phyloP scores from a whole-genome alignment of 2,329 filamentous ascomycete species.

The Dryadomyces quercivorus region DNA sequence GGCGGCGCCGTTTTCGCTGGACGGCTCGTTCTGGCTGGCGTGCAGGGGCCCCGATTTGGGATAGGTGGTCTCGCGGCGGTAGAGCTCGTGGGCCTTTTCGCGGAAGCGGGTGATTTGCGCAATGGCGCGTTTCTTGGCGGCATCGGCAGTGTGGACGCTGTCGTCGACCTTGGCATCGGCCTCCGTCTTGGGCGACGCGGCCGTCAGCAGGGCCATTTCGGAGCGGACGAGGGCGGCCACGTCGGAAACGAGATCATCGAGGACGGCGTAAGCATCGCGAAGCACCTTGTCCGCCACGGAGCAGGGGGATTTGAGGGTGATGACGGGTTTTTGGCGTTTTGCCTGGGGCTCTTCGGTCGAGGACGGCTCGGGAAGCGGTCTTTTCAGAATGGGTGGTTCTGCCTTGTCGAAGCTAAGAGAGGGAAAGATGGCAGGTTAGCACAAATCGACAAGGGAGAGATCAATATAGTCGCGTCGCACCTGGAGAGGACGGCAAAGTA shows the following conservation, averaged over 20 bases:
- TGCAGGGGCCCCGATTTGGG: conserved; percentile 23
- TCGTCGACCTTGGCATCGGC: not conserved
- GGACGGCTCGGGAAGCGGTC: conserved; percentile 32
- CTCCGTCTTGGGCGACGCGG: conserved; percentile 15
- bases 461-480: conserved; percentile 18
- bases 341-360: conserved; percentile 38
- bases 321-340: conserved; percentile 48
- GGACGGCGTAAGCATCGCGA: conserved; percentile 38
- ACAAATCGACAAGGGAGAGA: not conserved
- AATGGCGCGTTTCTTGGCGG: conserved; percentile 22
- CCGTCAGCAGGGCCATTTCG: conserved; percentile 35
- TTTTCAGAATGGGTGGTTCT: conserved; percentile 41
- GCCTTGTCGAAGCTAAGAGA: conserved; percentile 37
- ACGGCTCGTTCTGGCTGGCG: not conserved
- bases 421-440: conserved; percentile 15
- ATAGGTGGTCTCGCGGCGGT: conserved; percentile 47
- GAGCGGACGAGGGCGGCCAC: conserved; percentile 22
- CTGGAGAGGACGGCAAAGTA: conserved; percentile 29
- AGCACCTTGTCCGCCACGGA: conserved; percentile 42
- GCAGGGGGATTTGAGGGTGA: conserved; percentile 16
- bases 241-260: conserved; percentile 55
- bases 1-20: not conserved
- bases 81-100: conserved; percentile 48
- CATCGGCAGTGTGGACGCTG: not conserved
- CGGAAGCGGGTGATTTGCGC: conserved; percentile 44